These are phyloP conservation scores for Cladosporium sp. DNA, from an alignment of 2,329 filamentous ascomycete genomes.

Conservation along the genomic window DNA sequence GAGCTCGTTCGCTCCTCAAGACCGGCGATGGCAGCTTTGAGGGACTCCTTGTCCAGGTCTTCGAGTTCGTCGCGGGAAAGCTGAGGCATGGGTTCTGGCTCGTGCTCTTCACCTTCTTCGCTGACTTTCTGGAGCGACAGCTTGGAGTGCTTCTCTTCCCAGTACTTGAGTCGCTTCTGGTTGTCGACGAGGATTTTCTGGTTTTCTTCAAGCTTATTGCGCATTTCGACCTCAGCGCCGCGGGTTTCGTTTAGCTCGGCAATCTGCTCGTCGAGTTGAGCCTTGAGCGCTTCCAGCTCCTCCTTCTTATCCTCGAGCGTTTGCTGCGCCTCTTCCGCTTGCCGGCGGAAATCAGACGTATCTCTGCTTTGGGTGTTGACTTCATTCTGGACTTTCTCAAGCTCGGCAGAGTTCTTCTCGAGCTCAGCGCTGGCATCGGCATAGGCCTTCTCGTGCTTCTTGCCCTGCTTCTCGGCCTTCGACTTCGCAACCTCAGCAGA, in stretches of 20 bases:
- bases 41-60: constrained; percentile 58
- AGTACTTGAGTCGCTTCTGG: constrained; percentile 77
- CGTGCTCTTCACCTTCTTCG: constrained; percentile 53
- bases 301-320: constrained; percentile 73
- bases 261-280: constrained; percentile 80
- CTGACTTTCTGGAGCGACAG: constrained; percentile 73
- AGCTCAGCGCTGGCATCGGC: constrained; percentile 77
- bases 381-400: constrained; percentile 74
- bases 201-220: constrained; percentile 94
- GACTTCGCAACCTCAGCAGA: constrained; percentile 81
- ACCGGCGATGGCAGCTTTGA: constrained; percentile 62
- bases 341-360: constrained; percentile 66
- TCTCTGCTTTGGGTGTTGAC: constrained; percentile 72
- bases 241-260: constrained; percentile 83
- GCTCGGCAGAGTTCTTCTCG: constrained; percentile 64
- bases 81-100: constrained; percentile 62
- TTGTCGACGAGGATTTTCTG: constrained; percentile 85
- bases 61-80: constrained; percentile 70
- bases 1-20: constrained; percentile 77
- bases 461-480: constrained; percentile 89
- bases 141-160: constrained; percentile 86
- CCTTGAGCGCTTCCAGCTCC: constrained; percentile 74
- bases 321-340: constrained; percentile 76
- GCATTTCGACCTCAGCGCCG: constrained; percentile 93
- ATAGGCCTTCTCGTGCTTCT: constrained; percentile 80